phyloP scores from a whole-genome alignment of 345 rosid genomes.

The Syzygium oleosum region DNA sequence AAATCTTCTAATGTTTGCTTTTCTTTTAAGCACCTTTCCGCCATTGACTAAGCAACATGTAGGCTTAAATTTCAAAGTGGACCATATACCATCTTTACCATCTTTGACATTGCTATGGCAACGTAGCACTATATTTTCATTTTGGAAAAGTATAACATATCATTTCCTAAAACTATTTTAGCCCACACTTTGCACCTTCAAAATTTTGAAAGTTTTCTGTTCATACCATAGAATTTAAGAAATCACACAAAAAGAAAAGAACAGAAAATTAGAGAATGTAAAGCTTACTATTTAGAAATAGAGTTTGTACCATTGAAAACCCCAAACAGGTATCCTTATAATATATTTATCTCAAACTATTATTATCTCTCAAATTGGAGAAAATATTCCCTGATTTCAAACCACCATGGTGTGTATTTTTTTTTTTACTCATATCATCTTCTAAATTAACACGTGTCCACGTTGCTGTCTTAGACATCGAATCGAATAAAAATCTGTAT shows the following conservation, averaged over 20 bases:
- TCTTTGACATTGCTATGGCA: background rate
- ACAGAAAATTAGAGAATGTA: background rate
- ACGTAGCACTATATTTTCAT: background rate
- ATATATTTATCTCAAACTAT: background rate
- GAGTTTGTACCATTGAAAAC: background rate
- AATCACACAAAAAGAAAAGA: background rate
- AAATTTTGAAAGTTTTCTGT: background rate
- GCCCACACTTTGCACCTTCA: background rate
- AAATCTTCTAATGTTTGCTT: background rate
- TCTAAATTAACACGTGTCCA: background rate
- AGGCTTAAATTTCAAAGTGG: background rate
- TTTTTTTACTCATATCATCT: background rate
- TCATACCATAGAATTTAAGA: background rate
- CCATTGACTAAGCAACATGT: background rate
- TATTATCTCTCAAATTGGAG: background rate
- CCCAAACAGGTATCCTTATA: background rate
- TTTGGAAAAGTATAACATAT: background rate
- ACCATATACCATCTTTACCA: background rate
- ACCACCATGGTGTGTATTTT: background rate
- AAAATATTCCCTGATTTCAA: background rate
- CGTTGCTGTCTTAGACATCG: background rate
- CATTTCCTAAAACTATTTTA: background rate
- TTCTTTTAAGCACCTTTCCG: background rate
- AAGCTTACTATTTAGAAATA: background rate
- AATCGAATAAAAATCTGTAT: background rate